Evolutionary conservation across 1,284 basidiomycete species (phyloP).

Genomic region (Paramarasmius palmivorus): DNA sequence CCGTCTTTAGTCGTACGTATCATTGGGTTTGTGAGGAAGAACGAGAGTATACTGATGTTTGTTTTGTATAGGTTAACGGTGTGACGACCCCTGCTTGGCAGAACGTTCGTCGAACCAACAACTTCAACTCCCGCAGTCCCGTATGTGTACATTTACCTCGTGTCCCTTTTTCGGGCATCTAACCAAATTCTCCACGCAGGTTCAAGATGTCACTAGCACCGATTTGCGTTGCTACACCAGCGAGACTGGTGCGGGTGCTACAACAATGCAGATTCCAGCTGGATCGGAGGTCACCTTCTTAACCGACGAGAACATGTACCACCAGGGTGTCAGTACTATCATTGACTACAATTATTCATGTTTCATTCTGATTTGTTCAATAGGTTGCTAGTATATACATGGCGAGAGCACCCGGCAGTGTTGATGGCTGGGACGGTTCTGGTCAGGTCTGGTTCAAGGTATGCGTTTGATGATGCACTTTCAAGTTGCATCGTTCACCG

Average conservation of each 20-base stretch:
- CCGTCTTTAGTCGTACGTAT: neutral
- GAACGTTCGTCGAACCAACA: conserved; percentile 45
- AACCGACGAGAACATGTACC: conserved; percentile 36
- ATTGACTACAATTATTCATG: neutral
- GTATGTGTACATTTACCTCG: conserved; percentile 20
- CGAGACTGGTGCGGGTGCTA: conserved; percentile 30
- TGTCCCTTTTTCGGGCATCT: neutral
- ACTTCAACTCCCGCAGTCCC: conserved; percentile 40
- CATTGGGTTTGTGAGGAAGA: neutral
- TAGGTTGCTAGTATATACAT: conserved; percentile 40
- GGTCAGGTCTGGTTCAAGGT: conserved; percentile 43
- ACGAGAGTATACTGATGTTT: conserved; percentile 37
- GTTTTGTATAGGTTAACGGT: conserved; percentile 39
- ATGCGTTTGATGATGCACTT: neutral
- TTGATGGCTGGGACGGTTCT: conserved; percentile 33
- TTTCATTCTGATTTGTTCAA: neutral
- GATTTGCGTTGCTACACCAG: conserved; percentile 45
- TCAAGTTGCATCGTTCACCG: no score
- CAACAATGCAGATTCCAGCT: conserved; percentile 34
- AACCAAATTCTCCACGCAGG: conserved; percentile 14
- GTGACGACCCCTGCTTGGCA: conserved; percentile 36
- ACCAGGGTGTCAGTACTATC: conserved; percentile 34
- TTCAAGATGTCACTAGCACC: conserved; percentile 33
- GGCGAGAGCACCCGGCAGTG: conserved; percentile 36
- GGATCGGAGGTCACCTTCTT: conserved; percentile 33